Conservation (phyloP, 1,139 yeast genomes). For the Tardiomyces digboiensis region DNA sequence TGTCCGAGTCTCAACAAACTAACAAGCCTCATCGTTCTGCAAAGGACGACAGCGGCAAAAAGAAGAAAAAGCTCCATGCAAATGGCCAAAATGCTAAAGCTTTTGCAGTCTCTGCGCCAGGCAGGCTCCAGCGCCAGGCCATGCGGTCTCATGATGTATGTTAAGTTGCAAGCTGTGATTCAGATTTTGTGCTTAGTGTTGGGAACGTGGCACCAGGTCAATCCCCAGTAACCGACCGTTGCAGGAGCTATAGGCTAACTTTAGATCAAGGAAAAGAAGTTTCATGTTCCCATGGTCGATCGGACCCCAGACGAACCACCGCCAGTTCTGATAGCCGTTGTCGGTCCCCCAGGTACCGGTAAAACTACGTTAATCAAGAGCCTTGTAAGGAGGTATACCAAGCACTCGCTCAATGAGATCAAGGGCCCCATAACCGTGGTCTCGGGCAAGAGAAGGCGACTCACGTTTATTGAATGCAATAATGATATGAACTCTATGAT, state of each 20-base stretch:
- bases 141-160: slow-evolving; percentile 65
- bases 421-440: slow-evolving; percentile 98
- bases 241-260: slow-evolving; percentile 2
- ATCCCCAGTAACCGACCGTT: not conserved
- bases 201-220: not conserved
- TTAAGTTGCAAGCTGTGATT: not conserved
- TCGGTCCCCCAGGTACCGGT: slow-evolving; percentile 99
- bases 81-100: slow-evolving; percentile 94
- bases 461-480: slow-evolving; percentile 88
- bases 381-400: slow-evolving; percentile 79
- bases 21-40: slow-evolving; percentile 40
- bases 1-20: slow-evolving; percentile 20
- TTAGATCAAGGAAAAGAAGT: slow-evolving; percentile 54
- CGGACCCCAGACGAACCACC: slow-evolving; percentile 98
- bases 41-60: slow-evolving; percentile 47
- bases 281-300: slow-evolving; percentile 97
- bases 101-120: slow-evolving; percentile 88
- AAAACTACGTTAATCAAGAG: slow-evolving; percentile 91
- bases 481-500: slow-evolving; percentile 94
- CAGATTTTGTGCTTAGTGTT: not conserved
- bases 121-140: slow-evolving; percentile 79
- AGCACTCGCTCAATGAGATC: slow-evolving; percentile 73
- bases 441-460: slow-evolving; percentile 86
- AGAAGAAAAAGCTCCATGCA: slow-evolving; percentile 80
- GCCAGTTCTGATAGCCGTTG: slow-evolving; percentile 92